Base-by-base conservation (phyloP, 148 eudicot genomes). In the Euryodendron excelsum region DNA sequence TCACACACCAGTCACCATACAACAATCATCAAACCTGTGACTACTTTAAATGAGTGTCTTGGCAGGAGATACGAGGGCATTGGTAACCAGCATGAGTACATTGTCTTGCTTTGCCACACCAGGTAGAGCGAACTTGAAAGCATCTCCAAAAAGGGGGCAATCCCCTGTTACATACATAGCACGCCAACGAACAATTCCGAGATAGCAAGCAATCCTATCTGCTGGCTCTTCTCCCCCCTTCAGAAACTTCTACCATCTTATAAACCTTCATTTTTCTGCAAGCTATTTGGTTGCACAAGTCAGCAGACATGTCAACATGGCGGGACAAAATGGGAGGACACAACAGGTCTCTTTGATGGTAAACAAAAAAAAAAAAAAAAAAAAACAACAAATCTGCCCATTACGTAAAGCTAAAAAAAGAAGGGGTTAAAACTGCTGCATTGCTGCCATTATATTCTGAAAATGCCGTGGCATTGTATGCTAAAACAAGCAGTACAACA, bases 391-490 rank as follows among this genome's bases (percentile, higher is more conserved):
- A 27, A 68, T 20, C 50, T 13, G 47, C 47, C 74, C 12, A 70
- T 45, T 20, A 47, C n/a, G n/a, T 10, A 37, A 27, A 53, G 45
- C 6, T 4, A 80, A 63, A 73, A 23, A 31, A 58, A 56, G 9
- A 36, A 2, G 53, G 76, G 75, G 28, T n/a, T 50, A 61, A 41
- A 70, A 41, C 47, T 14, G n/a, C n/a, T n/a, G 18, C 21, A 76
- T 45, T 76, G 72, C 76, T 60, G 65, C 73, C 27, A 69, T 76
- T 50, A 81, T 21, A 65, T 31, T 76, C 25, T 50, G 45, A 73
- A 72, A 48, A 55, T 48, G 50, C 56, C 52, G 37, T 27, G 69
- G 53, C 61, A 64, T 67, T 52, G 61, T 80, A 33, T 70, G 44
- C 62, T 77, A 36, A 69, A 18, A 60, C 78, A 50, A 36, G 56